Evolutionary conservation across 1,139 yeast species (phyloP).

Genomic region (Trichomonascaceae sp.): DNA sequence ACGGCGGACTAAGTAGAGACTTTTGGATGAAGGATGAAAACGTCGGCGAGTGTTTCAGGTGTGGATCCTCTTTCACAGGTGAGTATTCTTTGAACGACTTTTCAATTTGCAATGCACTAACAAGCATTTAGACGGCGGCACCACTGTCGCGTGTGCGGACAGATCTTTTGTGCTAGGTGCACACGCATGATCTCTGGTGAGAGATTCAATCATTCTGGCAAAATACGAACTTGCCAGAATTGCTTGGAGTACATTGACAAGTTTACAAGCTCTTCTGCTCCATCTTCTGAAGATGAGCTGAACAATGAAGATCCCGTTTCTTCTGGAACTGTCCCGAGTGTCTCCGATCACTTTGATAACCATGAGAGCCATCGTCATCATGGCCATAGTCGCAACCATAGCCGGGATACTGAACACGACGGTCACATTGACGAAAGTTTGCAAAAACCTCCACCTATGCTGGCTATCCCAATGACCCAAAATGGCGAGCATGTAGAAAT

Average conservation of each 20-base stretch:
- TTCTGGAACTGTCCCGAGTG: too few relatives aligned
- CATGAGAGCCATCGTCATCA: too few relatives aligned
- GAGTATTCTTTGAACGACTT: slow-evolving; percentile 5
- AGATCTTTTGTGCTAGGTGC: slow-evolving; percentile 84
- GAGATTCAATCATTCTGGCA: slow-evolving; percentile 55
- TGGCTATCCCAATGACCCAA: slow-evolving; percentile 76
- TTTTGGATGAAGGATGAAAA: slow-evolving; percentile 92
- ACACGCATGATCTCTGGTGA: slow-evolving; percentile 61
- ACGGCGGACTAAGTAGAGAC: slow-evolving; percentile 33
- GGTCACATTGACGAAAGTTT: too few relatives aligned
- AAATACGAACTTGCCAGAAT: slow-evolving; percentile 65
- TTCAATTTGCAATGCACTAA: background rate
- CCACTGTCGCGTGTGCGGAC: slow-evolving; percentile 93
- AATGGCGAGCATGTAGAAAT: slow-evolving; percentile 71
- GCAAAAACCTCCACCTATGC: slow-evolving; percentile 57
- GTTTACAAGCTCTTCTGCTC: slow-evolving; percentile 24
- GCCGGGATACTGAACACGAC: too few relatives aligned
- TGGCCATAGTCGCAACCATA: too few relatives aligned
- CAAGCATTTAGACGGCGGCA: slow-evolving; percentile 69
- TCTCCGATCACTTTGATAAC: too few relatives aligned
- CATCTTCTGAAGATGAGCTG: too few relatives aligned
- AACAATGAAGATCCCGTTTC: too few relatives aligned
- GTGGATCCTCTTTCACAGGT: slow-evolving; percentile 55
- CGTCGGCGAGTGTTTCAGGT: slow-evolving; percentile 67
- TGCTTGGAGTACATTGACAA: slow-evolving; percentile 53